Base-by-base conservation (phyloP, 352 stramenopile species). In the Globisporangium barbulae region DNA sequence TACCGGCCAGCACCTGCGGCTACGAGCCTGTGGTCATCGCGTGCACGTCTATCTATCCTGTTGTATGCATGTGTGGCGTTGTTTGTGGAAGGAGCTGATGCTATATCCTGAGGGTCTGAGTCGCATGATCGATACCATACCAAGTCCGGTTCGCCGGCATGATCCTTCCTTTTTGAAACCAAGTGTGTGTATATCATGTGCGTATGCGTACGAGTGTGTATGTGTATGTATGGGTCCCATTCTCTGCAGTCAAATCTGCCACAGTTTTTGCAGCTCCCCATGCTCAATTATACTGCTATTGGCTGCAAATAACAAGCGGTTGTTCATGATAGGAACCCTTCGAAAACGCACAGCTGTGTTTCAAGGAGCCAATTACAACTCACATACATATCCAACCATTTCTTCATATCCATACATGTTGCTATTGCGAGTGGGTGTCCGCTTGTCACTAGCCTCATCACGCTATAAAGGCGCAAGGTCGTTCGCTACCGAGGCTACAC, bases 311-410 rank as follows among this genome's bases (percentile, higher is more conserved):
- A 92, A 56, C 53, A 88, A 92, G 83, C 83, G 81, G 81, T 90
- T 90, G 83, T 87, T 92, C 78, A 89, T 90, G 83, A 92, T 92
- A 92, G 83, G 83, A 92, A 92, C 81, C 83, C 81, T 90, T 90
- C 83, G 76, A 70, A 75, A 87, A 74, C 71, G 75, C 78, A 67
- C 59, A 65, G 68, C 68, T 70, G 75, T 92, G 75, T 88, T 82
- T 73, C 81, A 90, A 92, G 81, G 83, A 90, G 83, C 83, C 83
- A 90, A 85, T 90, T 92, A 81, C 81, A 88, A 72, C 81, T 79
- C 81, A 89, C 81, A 92, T 71, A 35, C 72, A 60, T 66, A 50
- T 60, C 22, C 8, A 54, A n/a, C 17, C 35, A 31, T 55, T 0
- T 49, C 10, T 59, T 22, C 35, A 37, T 50, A 13, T 59, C 1